Evolutionary conservation across 1,284 basidiomycete genomes (phyloP).

Genomic region (Wolfiporia cocos): DNA sequence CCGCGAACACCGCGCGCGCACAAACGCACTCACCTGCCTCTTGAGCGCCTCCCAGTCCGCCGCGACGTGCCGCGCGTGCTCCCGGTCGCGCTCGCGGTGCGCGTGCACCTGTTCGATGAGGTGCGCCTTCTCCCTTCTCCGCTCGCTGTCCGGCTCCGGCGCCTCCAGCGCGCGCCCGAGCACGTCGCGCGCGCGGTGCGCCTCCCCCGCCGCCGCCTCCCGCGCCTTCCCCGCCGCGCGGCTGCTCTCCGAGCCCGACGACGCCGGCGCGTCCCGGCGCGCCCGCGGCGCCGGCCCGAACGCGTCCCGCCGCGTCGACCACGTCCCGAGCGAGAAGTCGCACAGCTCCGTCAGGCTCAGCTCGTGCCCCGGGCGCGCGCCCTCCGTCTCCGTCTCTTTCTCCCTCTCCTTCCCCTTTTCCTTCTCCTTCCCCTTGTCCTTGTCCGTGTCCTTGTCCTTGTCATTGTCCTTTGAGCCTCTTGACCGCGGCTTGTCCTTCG

Average conservation of each 20-base stretch:
- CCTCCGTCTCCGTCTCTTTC: neutral
- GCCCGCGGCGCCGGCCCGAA: conserved; percentile 13
- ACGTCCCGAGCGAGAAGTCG: conserved; percentile 16
- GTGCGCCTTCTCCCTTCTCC: conserved; percentile 11
- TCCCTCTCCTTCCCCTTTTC: neutral
- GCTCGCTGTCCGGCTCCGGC: conserved; percentile 7
- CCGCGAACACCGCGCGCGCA: neutral
- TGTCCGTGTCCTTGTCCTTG: neutral
- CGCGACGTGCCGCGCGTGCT: conserved; percentile 15
- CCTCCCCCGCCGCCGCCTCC: neutral
- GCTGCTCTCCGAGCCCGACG: no score
- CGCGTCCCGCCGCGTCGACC: conserved; percentile 15
- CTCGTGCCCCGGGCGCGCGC: conserved; percentile 1
- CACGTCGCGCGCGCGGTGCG: conserved; percentile 10
- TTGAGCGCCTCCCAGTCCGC: conserved; percentile 9
- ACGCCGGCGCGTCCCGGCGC: no score
- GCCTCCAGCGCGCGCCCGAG: conserved; percentile 12
- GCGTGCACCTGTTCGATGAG: conserved; percentile 16
- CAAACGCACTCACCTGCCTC: conserved; percentile 10
- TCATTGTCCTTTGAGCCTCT: neutral
- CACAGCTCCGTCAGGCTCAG: conserved; percentile 25
- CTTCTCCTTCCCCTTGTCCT: neutral
- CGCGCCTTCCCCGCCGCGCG: neutral
- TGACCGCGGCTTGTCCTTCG: neutral
- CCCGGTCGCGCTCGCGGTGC: conserved; percentile 20